These are phyloP conservation scores for Aspergillus vadensis DNA, from an alignment of 2,329 filamentous ascomycete genomes.

Conservation along the genomic window DNA sequence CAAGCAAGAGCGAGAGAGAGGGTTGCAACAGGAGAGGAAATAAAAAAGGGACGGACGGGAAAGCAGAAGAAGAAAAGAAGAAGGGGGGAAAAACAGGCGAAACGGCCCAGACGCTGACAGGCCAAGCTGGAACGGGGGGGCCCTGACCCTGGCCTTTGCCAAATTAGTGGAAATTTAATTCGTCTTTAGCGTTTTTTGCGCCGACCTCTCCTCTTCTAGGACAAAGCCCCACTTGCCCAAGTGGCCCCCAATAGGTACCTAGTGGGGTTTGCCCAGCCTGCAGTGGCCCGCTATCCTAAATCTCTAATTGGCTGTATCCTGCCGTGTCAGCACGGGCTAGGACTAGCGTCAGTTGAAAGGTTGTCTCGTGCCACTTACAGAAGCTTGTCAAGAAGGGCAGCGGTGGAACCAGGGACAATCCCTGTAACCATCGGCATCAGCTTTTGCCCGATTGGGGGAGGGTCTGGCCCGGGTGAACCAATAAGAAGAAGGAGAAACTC, in stretches of 20 bases:
- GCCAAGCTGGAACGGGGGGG: slow-evolving; percentile 1
- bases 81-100: slow-evolving; percentile 5
- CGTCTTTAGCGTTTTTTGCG: slow-evolving; percentile 10
- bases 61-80: slow-evolving; percentile 4
- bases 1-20: neutral
- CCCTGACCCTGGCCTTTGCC: slow-evolving; percentile 12
- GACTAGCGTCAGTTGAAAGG: slow-evolving; percentile 20
- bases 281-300: neutral
- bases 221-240: neutral
- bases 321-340: slow-evolving; percentile 24
- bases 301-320: slow-evolving; percentile 7
- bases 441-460: slow-evolving; percentile 9
- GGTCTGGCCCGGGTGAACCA: slow-evolving; percentile 7
- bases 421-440: slow-evolving; percentile 9
- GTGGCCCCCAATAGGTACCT: neutral
- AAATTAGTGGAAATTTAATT: slow-evolving; percentile 19
- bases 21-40: neutral
- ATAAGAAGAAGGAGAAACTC: slow-evolving; percentile 1
- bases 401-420: slow-evolving; percentile 2
- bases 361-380: slow-evolving; percentile 24
- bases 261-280: slow-evolving; percentile 4
- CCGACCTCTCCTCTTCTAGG: neutral
- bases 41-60: neutral
- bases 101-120: slow-evolving; percentile 19
- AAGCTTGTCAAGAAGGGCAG: slow-evolving; percentile 21